These are phyloP conservation scores for Aspergillus melleus DNA, from an alignment of 2,329 filamentous ascomycete species.

Conservation along the genomic window DNA sequence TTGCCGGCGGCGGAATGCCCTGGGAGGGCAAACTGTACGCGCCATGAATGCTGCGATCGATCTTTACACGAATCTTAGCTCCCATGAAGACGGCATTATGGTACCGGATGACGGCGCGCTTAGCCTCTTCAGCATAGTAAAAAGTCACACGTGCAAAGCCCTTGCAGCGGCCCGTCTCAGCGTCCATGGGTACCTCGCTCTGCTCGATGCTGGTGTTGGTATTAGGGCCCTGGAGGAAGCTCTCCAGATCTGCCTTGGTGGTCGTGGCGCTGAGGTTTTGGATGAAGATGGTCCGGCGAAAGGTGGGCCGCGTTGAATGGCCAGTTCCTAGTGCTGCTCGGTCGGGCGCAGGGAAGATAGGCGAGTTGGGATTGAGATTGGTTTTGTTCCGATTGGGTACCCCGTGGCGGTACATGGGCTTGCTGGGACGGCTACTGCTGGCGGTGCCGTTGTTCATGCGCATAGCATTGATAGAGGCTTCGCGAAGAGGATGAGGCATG, in stretches of 20 bases:
- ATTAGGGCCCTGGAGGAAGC: constrained; percentile 20
- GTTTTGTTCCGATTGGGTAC: background rate
- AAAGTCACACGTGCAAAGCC: constrained; percentile 33
- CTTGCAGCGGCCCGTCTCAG: constrained; percentile 21
- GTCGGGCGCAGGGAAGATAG: constrained; percentile 6
- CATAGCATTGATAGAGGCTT: constrained; percentile 5
- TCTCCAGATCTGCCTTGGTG: constrained; percentile 29
- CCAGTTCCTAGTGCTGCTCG: constrained; percentile 8
- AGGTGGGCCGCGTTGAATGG: constrained; percentile 3
- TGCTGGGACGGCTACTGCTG: constrained; percentile 3
- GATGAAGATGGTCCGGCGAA: constrained; percentile 25
- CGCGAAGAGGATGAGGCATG: constrained; percentile 13
- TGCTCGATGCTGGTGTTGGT: constrained; percentile 32
- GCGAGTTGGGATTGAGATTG: constrained; percentile 12
- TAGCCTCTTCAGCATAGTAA: constrained; percentile 35
- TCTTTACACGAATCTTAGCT: constrained; percentile 32
- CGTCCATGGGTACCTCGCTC: constrained; percentile 32
- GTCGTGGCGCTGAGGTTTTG: constrained; percentile 32
- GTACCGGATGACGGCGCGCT: constrained; percentile 32
- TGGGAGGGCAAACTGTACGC: background rate
- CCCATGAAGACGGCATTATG: constrained; percentile 37
- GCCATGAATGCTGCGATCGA: constrained; percentile 26
- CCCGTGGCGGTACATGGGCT: background rate
- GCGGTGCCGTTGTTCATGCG: constrained; percentile 9
- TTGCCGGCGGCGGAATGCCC: background rate